Evolutionary conservation across 31 red algal genomes (phyloP), one percentile per base, ranked within the genome.

Genomic region (Odonthalia washingtoniensis): DNA sequence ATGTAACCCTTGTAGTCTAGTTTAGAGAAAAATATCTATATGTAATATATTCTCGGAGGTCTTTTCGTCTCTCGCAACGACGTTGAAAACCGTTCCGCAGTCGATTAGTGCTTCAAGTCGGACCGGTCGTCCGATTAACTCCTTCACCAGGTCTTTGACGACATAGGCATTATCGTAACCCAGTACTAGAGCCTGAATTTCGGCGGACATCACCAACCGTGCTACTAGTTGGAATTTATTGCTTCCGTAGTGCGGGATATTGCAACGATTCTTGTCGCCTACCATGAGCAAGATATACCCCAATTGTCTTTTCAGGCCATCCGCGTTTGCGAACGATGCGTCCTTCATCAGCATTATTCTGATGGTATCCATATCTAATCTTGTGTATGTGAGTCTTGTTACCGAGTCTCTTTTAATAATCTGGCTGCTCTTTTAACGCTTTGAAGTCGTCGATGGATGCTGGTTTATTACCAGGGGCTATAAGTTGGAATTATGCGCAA

Each of bases 161-260:
- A 43, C 46, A 65, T 78, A 65, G 4, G 53, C 84, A 9, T 78
- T 67, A 21, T 87, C 46, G 41, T 65, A 87, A 3, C 49, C 72
- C n/a, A 45, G 63, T 1, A 78, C 52, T 1, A 78, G 84, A 5
- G 52, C 84, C 31, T 69, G 18, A 37, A 66, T 38, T 53, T 87
- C 84, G 68, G 84, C 84, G 38, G 70, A 70, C 84, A 87, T 78
- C 46, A 78, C 72, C 9, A 53, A 87, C 43, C 84, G 84, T 32
- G 43, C 62, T 4, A 78, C 84, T 78, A 26, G 60, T 26, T 67
- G 64, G 12, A 33, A 78, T 24, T 24, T 27, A 4, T 33, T 67
- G 31, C 72, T 67, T 2, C 84, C 45, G 39, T 87, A 87, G 39
- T 87, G 73, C 12, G 44, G 4, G 31, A 78, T 87, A 36, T 87